Percentiles rank a stretch among this genome's conserved stretches.
Evolutionary conservation across 2,329 filamentous ascomycete species (phyloP).

Genomic region (Venturia nashicola): DNA sequence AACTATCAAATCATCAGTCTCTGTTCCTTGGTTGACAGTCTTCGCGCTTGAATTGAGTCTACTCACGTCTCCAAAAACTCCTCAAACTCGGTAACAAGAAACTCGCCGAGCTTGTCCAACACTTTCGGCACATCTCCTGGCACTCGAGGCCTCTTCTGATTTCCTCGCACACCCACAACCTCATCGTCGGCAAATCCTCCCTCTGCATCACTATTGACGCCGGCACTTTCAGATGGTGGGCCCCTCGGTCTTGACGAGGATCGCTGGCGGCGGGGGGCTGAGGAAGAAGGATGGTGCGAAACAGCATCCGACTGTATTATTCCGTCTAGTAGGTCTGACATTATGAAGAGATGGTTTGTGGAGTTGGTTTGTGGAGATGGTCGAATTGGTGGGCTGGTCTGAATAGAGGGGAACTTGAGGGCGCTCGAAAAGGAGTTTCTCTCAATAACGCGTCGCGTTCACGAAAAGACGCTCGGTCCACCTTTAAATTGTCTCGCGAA

Average conservation of each 20-base stretch:
- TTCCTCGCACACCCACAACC: conserved; percentile 41
- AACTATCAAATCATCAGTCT: conserved; percentile 27
- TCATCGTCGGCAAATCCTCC: conserved; percentile 48
- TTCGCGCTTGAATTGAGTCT: neutral
- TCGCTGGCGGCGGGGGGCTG: conserved; percentile 20
- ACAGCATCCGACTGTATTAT: conserved; percentile 34
- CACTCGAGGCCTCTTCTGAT: conserved; percentile 30
- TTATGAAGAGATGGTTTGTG: conserved; percentile 14
- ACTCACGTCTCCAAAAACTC: conserved; percentile 64
- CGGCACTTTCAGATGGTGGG: conserved; percentile 38
- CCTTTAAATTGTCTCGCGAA: neutral
- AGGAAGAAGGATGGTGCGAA: conserved; percentile 21
- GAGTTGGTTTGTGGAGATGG: neutral
- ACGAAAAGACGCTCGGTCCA: neutral
- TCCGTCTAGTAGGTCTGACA: conserved; percentile 41
- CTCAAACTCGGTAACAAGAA: conserved; percentile 66
- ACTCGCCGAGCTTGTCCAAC: conserved; percentile 63
- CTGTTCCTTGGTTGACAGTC: neutral
- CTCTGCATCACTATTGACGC: conserved; percentile 42
- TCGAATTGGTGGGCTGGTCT: neutral
- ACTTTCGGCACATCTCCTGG: conserved; percentile 55
- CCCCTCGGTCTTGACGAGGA: conserved; percentile 45
- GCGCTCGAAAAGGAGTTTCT: neutral
- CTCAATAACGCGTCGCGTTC: neutral
- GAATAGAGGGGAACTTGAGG: neutral